phyloP scores from a whole-genome alignment of 768 basidiomycete genomes.

The Candolleomyces aberdarensis region DNA sequence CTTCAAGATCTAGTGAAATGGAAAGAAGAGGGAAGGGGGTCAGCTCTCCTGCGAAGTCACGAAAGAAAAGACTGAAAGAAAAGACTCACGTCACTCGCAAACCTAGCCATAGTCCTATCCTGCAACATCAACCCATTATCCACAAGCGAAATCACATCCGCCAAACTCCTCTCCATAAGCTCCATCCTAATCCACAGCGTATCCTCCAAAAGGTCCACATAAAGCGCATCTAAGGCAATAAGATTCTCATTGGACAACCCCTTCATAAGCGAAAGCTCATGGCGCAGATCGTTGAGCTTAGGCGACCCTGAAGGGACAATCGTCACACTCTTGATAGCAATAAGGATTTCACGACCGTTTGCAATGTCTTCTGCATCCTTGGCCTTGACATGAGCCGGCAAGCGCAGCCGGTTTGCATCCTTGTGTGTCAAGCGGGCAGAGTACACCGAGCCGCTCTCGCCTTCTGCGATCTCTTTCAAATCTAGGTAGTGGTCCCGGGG shows the following conservation, averaged over 20 bases:
- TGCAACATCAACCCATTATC: constrained; percentile 59
- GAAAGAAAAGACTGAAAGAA: constrained; percentile 1
- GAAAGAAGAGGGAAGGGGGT: neutral
- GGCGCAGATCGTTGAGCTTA: constrained; percentile 61
- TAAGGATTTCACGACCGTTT: constrained; percentile 36
- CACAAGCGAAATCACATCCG: constrained; percentile 70
- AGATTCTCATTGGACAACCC: constrained; percentile 59
- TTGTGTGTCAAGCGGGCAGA: constrained; percentile 36
- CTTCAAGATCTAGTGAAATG: constrained; percentile 47
- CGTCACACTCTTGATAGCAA: constrained; percentile 76
- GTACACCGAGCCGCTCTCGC: constrained; percentile 74
- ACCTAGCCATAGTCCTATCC: constrained; percentile 70
- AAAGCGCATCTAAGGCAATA: constrained; percentile 64
- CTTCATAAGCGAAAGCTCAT: constrained; percentile 59
- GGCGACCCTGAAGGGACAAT: constrained; percentile 54
- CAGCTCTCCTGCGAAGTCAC: neutral
- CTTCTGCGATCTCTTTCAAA: constrained; percentile 77
- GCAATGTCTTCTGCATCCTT: constrained; percentile 34
- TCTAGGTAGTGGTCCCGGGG: constrained; percentile 64
- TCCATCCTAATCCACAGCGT: constrained; percentile 88
- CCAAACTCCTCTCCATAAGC: constrained; percentile 84
- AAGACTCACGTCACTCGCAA: constrained; percentile 69
- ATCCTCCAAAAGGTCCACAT: constrained; percentile 62
- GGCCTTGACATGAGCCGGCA: constrained; percentile 37
- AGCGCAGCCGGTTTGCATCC: constrained; percentile 32